Percentiles rank a stretch among this genome's conserved stretches.
Conservation (phyloP, 2,329 filamentous ascomycete genomes). For the Aureobasidium musti region DNA sequence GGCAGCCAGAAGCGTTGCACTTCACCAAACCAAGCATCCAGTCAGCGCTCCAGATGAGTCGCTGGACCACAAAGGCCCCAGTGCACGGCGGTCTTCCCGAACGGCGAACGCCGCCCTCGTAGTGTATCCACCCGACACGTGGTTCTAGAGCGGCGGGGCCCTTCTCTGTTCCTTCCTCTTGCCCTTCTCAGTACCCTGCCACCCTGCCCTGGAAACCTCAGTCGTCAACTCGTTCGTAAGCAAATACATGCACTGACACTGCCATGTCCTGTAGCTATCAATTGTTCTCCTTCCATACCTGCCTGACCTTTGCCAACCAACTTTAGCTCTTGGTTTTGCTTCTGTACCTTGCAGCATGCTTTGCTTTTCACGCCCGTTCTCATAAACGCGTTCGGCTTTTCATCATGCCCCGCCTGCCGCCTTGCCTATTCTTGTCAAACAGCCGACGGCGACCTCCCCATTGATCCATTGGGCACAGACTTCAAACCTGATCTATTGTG, state of each 20-base stretch:
- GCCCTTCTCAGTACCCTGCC: too few species aligned
- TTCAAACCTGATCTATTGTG: background rate
- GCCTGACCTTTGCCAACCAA: background rate
- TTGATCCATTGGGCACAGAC: constrained; percentile 1
- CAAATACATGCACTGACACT: background rate
- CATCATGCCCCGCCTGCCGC: constrained; percentile 6
- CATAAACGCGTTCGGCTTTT: constrained; percentile 12
- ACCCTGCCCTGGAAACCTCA: too few species aligned
- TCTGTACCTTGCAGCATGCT: constrained; percentile 10
- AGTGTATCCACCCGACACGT: background rate
- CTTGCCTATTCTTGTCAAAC: background rate
- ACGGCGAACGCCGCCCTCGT: constrained; percentile 7
- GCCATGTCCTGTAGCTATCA: background rate
- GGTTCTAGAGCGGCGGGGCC: constrained; percentile 9
- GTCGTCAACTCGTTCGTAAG: background rate
- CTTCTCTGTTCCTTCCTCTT: background rate
- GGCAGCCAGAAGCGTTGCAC: constrained; percentile 25
- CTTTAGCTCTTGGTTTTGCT: background rate
- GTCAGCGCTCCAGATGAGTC: background rate
- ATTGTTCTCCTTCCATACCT: too few species aligned
- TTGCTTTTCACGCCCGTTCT: constrained; percentile 6
- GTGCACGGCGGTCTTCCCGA: background rate
- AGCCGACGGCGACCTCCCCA: background rate
- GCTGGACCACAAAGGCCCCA: background rate
- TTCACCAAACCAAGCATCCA: background rate